phyloP scores from a whole-genome alignment of 495 filamentous ascomycete species.

The Penicillium antarcticum region DNA sequence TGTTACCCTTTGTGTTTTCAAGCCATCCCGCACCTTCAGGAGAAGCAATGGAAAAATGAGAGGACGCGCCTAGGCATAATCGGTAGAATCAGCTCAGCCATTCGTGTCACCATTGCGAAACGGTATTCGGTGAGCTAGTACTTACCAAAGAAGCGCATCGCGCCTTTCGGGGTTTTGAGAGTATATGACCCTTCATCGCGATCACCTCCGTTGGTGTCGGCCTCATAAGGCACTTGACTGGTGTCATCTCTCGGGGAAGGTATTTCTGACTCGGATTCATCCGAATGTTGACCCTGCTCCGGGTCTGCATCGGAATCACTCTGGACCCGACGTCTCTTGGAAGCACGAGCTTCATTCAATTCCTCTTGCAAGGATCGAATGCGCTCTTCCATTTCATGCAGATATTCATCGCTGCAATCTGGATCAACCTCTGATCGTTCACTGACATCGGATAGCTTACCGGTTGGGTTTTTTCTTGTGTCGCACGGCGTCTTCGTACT shows the following conservation, averaged over 20 bases:
- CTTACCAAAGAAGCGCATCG: constrained; percentile 18
- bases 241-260: neutral
- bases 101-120: constrained; percentile 1
- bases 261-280: neutral
- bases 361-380: constrained; percentile 3
- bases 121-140: neutral
- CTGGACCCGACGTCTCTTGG: neutral
- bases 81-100: neutral
- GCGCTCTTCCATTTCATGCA: constrained; percentile 4
- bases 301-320: neutral
- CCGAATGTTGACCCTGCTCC: neutral
- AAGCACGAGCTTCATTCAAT: neutral
- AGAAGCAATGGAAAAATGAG: constrained; percentile 5
- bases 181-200: constrained; percentile 5
- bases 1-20: neutral
- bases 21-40: neutral
- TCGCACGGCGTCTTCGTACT: constrained; percentile 4
- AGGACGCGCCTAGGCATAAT: constrained; percentile 8
- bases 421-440: neutral
- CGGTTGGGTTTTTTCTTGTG: neutral
- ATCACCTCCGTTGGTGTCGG: neutral
- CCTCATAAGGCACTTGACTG: neutral
- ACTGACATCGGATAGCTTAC: neutral
- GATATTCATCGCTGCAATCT: neutral
- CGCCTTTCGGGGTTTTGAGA: constrained; percentile 2